phyloP scores from a whole-genome alignment of 73 alveolate genomes.

The Tetrahymena elliotti region DNA sequence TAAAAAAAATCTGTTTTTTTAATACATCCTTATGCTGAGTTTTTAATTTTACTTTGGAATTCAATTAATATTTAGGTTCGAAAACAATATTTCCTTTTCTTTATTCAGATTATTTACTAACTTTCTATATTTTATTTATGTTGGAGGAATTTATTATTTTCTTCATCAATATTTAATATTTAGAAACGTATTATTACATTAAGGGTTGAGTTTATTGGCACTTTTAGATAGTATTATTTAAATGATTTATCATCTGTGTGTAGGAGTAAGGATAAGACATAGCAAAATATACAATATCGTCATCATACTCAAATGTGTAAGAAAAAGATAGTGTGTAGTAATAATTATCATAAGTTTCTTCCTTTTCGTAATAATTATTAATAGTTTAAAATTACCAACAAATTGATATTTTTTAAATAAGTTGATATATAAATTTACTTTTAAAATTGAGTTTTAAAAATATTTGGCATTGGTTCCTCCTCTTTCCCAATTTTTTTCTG shows the following conservation, averaged over 20 bases:
- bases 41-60: no score
- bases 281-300: constrained; percentile 58
- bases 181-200: no score
- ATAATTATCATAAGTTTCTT: not conserved
- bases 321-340: constrained; percentile 48
- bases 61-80: no score
- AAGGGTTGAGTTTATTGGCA: not conserved
- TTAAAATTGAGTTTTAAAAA: constrained; percentile 41
- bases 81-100: no score
- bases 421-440: constrained; percentile 15
- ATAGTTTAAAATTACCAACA: no score
- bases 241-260: not conserved
- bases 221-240: not conserved
- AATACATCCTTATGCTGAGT: no score
- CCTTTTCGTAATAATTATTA: not conserved
- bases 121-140: no score
- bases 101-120: no score
- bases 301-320: constrained; percentile 27
- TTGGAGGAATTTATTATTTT: no score
- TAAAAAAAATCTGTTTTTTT: no score
- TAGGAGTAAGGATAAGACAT: constrained; percentile 61
- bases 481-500: constrained; percentile 52
- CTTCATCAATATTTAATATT: no score
- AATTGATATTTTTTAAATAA: not conserved
- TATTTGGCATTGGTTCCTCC: constrained; percentile 45